These are phyloP conservation scores for Calonectria pseudoreteaudii DNA, from an alignment of 2,329 filamentous ascomycete species.

Conservation along the genomic window DNA sequence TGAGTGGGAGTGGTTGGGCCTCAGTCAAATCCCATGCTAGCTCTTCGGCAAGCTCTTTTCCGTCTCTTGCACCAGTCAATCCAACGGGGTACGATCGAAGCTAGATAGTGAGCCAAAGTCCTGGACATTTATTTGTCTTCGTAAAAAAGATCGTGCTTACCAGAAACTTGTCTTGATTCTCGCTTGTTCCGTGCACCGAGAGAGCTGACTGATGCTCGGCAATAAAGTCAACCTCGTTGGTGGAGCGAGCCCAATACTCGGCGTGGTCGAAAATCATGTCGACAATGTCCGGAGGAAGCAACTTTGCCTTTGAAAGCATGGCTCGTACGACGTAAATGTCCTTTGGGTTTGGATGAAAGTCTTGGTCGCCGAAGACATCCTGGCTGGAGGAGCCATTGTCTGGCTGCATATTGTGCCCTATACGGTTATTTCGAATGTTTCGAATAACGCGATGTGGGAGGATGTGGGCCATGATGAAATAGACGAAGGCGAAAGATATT, in stretches of 20 bases:
- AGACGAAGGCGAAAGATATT: constrained; percentile 16
- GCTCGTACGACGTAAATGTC: constrained; percentile 64
- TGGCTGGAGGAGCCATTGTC: background rate
- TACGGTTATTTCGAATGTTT: constrained; percentile 19
- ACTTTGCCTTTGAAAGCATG: constrained; percentile 56
- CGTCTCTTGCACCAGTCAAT: constrained; percentile 43
- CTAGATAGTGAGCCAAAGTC: constrained; percentile 36
- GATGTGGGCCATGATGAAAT: constrained; percentile 44
- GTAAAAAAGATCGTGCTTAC: constrained; percentile 35
- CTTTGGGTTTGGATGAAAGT: constrained; percentile 52
- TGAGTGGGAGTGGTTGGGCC: constrained; percentile 42
- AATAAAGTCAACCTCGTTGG: constrained; percentile 46
- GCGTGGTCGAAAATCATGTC: constrained; percentile 68
- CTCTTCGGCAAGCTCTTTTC: constrained; percentile 42
- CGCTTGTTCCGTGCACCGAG: constrained; percentile 37
- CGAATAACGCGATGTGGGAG: constrained; percentile 37
- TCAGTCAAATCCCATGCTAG: constrained; percentile 46
- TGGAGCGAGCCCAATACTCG: constrained; percentile 71
- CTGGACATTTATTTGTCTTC: too few species aligned
- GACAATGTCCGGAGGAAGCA: constrained; percentile 66
- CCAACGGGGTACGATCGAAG: constrained; percentile 54
- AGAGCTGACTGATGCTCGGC: constrained; percentile 37
- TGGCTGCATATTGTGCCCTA: background rate
- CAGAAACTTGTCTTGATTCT: constrained; percentile 48
- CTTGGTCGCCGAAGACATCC: background rate